These are phyloP conservation scores for Penicillium olsonii DNA, from an alignment of 2,329 filamentous ascomycete species.

Conservation along the genomic window DNA sequence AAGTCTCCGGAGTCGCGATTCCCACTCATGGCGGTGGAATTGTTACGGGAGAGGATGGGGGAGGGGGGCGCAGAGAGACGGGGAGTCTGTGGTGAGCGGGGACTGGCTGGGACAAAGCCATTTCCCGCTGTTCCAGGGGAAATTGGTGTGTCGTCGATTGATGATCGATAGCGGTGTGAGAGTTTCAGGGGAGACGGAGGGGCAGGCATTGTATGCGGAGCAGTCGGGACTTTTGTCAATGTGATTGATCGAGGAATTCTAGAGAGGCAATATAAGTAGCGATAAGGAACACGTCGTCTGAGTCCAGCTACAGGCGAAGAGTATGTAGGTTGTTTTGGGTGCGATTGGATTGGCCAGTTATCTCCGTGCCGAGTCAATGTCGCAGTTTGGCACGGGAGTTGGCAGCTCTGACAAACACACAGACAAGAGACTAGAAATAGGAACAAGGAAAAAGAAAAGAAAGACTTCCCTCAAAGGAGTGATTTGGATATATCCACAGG, in stretches of 20 bases:
- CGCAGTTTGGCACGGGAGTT: not conserved
- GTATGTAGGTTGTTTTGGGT: not conserved
- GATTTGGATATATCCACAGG: conserved; percentile 6
- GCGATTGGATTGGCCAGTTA: conserved; percentile 1
- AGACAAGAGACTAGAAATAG: not conserved
- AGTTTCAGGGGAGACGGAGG: conserved; percentile 39
- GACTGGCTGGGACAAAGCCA: conserved; percentile 32
- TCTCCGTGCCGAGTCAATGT: conserved; percentile 3
- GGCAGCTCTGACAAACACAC: not conserved
- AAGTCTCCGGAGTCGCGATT: conserved; percentile 44
- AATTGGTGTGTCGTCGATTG: conserved; percentile 38
- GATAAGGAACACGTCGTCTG: not conserved
- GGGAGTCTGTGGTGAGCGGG: conserved; percentile 37
- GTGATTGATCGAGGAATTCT: not conserved
- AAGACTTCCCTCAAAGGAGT: conserved; percentile 9
- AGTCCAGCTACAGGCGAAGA: conserved; percentile 6
- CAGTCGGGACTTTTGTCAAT: conserved; percentile 1
- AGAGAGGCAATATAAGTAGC: not conserved
- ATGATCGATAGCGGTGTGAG: conserved; percentile 43
- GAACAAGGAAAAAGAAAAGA: conserved; percentile 5
- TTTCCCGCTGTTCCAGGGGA: conserved; percentile 36
- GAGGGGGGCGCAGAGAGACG: conserved; percentile 41
- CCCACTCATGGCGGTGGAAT: conserved; percentile 38
- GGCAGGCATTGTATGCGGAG: conserved; percentile 26
- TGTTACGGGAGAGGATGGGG: conserved; percentile 40